Base-by-base conservation (phyloP, 2,329 filamentous ascomycete genomes). In the Aspergillus udagawae region DNA sequence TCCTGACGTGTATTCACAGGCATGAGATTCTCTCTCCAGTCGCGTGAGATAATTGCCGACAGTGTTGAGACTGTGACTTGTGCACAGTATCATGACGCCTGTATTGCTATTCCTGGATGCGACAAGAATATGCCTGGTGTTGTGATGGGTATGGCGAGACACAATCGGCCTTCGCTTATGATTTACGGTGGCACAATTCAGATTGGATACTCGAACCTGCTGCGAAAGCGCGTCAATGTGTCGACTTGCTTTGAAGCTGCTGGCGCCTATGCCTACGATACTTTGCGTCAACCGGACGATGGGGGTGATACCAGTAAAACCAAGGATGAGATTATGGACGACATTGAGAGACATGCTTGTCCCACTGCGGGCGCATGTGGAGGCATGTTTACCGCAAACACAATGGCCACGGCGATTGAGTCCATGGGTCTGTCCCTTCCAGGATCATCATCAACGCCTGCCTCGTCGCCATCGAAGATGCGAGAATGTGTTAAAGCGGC, bases 51-150 rank as follows among this genome's bases (percentile, higher is more conserved):
- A 63, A 97, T 97, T 64, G 92, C 92, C 62, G 92, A 97, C 76
- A 92, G 88, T 65, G 92, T 97, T 68, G 93, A 97, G 78, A 92
- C 90, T 1, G 90, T 96, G 42, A 97, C 92, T 1, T 93, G 89
- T 72, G 93, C 90, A 4, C 92, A 97, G 72, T 89, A 89, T 65
- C 91, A 97, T 74, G 93, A 97, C 72, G 93, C 92, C 57, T 95
- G 92, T 73, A 92, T 97, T 72, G 87, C 90, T 29, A 93, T 97
- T 65, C 92, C 93, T 0, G 92, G 92, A 10, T 97, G 92, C 73
- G 92, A 97, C 79, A 97, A 97, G 83, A 97, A 97, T 74, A 97
- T 97, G 93, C 92, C 92, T 0, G 92, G 92, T 62, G 88, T 90
- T 17, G 81, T 94, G 61, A 96, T 96, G 87, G 92, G 90, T 0